phyloP scores from a whole-genome alignment of 768 basidiomycete genomes.

The Boletus eberwhitei region DNA sequence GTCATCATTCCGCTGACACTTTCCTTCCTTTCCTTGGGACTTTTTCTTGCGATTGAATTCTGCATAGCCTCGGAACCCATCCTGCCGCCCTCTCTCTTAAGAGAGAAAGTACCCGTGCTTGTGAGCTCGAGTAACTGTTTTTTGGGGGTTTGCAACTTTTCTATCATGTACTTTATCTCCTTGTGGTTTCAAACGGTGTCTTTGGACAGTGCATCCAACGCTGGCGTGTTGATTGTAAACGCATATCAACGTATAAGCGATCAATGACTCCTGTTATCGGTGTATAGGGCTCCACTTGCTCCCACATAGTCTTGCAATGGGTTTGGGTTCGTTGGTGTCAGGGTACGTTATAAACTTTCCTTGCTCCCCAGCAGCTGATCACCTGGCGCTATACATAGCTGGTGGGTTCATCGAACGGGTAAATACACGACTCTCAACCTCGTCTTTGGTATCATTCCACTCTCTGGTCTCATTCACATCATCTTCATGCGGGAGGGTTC shows the following conservation, averaged over 20 bases:
- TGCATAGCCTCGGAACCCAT: slow-evolving; percentile 8
- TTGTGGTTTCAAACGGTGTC: slow-evolving; percentile 16
- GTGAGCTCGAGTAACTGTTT: slow-evolving; percentile 9
- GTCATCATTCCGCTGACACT: slow-evolving; percentile 7
- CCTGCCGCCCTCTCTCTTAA: slow-evolving; percentile 7
- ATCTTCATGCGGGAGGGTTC: slow-evolving; percentile 9
- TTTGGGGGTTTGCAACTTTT: slow-evolving; percentile 10
- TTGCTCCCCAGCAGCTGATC: neutral
- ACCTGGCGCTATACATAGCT: neutral
- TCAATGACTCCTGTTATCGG: neutral
- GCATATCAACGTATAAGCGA: neutral
- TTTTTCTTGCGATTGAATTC: slow-evolving; percentile 7
- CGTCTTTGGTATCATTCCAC: slow-evolving; percentile 10
- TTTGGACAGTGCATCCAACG: slow-evolving; percentile 7
- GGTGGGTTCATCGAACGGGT: slow-evolving; percentile 10
- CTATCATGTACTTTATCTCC: slow-evolving; percentile 13
- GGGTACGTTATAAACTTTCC: neutral
- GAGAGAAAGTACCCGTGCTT: slow-evolving; percentile 5
- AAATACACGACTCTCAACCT: slow-evolving; percentile 8
- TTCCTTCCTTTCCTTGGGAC: slow-evolving; percentile 5
- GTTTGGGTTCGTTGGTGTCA: slow-evolving; percentile 7
- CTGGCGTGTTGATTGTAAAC: slow-evolving; percentile 2
- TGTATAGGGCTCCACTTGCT: slow-evolving; percentile 11
- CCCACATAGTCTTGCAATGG: slow-evolving; percentile 13
- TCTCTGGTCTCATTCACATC: slow-evolving; percentile 10